Percentiles rank a stretch among this genome's conserved stretches.
phyloP scores from a whole-genome alignment of 164 flowering plant genomes.

The Dillenia suffruticosa region DNA sequence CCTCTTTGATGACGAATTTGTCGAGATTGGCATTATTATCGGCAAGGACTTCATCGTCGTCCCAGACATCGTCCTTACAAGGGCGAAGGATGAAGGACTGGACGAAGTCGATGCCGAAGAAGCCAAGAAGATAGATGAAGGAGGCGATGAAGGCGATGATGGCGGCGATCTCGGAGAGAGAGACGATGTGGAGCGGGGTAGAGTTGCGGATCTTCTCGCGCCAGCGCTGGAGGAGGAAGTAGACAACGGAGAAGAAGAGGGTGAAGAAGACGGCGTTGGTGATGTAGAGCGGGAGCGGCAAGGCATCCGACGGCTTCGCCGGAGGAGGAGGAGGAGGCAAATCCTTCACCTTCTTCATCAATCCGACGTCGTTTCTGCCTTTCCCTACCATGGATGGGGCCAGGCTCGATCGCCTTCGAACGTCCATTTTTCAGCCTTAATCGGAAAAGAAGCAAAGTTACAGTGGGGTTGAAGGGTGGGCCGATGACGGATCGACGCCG shows the following conservation, averaged over 20 bases:
- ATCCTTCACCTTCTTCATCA: too few species aligned
- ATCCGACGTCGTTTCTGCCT: too few species aligned
- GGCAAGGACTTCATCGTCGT: conserved; percentile 10
- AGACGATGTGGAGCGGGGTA: conserved; percentile 44
- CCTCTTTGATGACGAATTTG: conserved; percentile 13
- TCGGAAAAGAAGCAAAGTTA: not conserved
- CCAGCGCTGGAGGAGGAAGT: conserved; percentile 45
- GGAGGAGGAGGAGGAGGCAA: conserved; percentile 3
- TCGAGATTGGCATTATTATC: not conserved
- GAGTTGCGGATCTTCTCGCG: conserved; percentile 53
- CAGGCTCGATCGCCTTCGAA: too few species aligned
- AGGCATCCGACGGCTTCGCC: conserved; percentile 18
- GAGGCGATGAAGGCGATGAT: conserved; percentile 39
- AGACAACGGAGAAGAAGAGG: conserved; percentile 43
- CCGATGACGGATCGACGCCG: too few species aligned
- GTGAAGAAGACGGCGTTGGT: conserved; percentile 41
- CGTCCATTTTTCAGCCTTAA: too few species aligned
- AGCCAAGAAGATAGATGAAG: conserved; percentile 40
- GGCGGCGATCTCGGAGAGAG: conserved; percentile 39
- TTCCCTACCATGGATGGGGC: too few species aligned
- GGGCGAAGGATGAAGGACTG: conserved; percentile 35
- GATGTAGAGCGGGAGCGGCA: conserved; percentile 34
- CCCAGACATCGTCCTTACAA: conserved; percentile 4
- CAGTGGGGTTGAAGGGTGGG: too few species aligned
- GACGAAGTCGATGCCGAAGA: conserved; percentile 46